Conservation (phyloP, 2,329 filamentous ascomycete genomes). For the Dothistroma septosporum region DNA sequence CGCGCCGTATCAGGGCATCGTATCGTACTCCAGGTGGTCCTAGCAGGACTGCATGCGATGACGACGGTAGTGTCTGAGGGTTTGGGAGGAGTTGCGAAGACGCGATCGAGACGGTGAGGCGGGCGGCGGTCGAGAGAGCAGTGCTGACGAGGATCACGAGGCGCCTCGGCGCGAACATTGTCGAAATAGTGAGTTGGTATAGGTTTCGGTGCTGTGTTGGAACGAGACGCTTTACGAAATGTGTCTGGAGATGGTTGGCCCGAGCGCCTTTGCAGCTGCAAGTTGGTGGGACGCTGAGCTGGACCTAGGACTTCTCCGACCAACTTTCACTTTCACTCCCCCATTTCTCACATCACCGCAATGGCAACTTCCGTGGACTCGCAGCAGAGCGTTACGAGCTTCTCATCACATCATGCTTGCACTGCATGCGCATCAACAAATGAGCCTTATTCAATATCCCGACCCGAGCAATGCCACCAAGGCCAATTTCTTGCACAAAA, state of each 20-base stretch:
- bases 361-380: too few relatives aligned
- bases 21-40: slow-evolving; percentile 41
- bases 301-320: too few relatives aligned
- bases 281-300: too few relatives aligned
- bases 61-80: slow-evolving; percentile 48
- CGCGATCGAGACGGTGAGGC: slow-evolving; percentile 52
- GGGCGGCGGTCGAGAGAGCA: slow-evolving; percentile 37
- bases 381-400: too few relatives aligned
- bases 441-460: too few relatives aligned
- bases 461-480: background rate
- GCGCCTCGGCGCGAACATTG: background rate
- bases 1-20: slow-evolving; percentile 61
- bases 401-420: too few relatives aligned
- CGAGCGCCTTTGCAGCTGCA: background rate
- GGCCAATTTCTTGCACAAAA: background rate
- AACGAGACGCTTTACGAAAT: background rate
- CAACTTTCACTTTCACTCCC: too few relatives aligned
- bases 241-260: background rate
- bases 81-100: slow-evolving; percentile 41
- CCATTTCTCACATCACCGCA: too few relatives aligned
- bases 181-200: background rate
- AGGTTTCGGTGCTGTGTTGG: background rate
- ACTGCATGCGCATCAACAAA: too few relatives aligned
- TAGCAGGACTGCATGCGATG: slow-evolving; percentile 61
- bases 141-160: slow-evolving; percentile 19